Evolutionary conservation across 1,139 yeast species (phyloP).

Genomic region (Cylindricascospora bacillispora): DNA sequence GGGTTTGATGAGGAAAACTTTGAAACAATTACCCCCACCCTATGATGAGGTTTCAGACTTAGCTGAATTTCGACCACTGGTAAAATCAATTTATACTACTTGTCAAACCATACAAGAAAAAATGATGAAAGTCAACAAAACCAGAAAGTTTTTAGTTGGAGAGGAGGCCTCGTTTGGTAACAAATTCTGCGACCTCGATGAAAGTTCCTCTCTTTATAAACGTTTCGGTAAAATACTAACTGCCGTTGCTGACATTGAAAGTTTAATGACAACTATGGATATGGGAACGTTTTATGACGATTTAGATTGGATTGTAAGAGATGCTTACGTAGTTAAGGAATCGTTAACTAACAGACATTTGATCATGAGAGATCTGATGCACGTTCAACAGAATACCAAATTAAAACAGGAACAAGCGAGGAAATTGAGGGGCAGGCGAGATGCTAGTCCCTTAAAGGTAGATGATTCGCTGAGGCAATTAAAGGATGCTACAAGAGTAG

Average conservation of each 20-base stretch:
- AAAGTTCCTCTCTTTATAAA: conserved; percentile 57
- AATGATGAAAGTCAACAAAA: conserved; percentile 42
- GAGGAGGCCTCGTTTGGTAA: conserved; percentile 56
- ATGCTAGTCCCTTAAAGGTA: conserved; percentile 75
- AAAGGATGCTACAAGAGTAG: conserved; percentile 69
- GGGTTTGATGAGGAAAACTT: conserved; percentile 75
- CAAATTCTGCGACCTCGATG: conserved; percentile 37
- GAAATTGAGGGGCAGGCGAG: conserved; percentile 58
- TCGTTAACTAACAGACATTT: conserved; percentile 85
- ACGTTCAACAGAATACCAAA: conserved; percentile 65
- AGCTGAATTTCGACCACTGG: conserved; percentile 74
- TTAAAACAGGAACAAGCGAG: conserved; percentile 63
- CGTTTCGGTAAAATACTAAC: conserved; percentile 58
- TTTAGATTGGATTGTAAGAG: conserved; percentile 48
- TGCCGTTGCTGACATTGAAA: conserved; percentile 62
- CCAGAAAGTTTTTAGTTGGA: conserved; percentile 43
- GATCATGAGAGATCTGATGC: conserved; percentile 74
- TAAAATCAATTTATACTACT: conserved; percentile 60
- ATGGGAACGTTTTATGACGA: conserved; percentile 74
- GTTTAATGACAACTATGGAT: conserved; percentile 61
- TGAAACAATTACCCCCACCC: conserved; percentile 86
- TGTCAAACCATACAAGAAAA: conserved; percentile 45
- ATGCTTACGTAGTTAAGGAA: conserved; percentile 81
- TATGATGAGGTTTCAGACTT: conserved; percentile 74
- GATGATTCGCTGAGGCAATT: conserved; percentile 78